Evolutionary conservation across 768 basidiomycete genomes (phyloP).

Genomic region (Chalciporus piperatus): DNA sequence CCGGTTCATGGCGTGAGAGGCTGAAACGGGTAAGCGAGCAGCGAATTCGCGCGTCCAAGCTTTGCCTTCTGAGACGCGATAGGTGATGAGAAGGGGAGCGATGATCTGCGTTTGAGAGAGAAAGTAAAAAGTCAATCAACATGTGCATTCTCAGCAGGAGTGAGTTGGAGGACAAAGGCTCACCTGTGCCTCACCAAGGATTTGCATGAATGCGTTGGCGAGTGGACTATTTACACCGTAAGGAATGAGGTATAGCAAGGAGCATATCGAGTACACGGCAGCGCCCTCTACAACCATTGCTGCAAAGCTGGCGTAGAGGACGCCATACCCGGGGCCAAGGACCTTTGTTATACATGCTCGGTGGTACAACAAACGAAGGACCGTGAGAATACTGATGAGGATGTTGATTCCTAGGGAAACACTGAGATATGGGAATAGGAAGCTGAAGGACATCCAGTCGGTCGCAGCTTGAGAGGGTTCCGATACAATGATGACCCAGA

Average conservation of each 20-base stretch:
- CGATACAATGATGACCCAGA: slow-evolving; percentile 30
- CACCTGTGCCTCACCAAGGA: slow-evolving; percentile 31
- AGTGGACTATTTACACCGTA: slow-evolving; percentile 23
- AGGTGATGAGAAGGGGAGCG: slow-evolving; percentile 47
- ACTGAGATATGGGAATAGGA: slow-evolving; percentile 32
- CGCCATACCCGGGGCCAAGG: slow-evolving; percentile 27
- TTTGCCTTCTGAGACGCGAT: slow-evolving; percentile 44
- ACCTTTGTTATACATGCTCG: slow-evolving; percentile 22
- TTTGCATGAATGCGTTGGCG: slow-evolving; percentile 29
- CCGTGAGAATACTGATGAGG: slow-evolving; percentile 30
- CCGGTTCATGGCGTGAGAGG: slow-evolving; percentile 12
- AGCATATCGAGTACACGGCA: slow-evolving; percentile 31
- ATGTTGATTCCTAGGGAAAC: slow-evolving; percentile 35
- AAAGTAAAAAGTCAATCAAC: background rate
- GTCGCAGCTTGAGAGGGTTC: slow-evolving; percentile 14
- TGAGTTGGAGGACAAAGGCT: background rate
- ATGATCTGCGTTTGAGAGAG: slow-evolving; percentile 38
- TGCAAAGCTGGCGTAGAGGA: slow-evolving; percentile 32
- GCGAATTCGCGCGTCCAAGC: slow-evolving; percentile 35
- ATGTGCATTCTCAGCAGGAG: background rate
- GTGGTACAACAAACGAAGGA: slow-evolving; percentile 31
- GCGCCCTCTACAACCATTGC: slow-evolving; percentile 35
- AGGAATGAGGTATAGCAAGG: slow-evolving; percentile 32
- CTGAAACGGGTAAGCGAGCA: slow-evolving; percentile 3
- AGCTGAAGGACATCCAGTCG: slow-evolving; percentile 32